Evolutionary conservation across 2,329 filamentous ascomycete species (phyloP).

Genomic region (Fusarium protoensiforme): DNA sequence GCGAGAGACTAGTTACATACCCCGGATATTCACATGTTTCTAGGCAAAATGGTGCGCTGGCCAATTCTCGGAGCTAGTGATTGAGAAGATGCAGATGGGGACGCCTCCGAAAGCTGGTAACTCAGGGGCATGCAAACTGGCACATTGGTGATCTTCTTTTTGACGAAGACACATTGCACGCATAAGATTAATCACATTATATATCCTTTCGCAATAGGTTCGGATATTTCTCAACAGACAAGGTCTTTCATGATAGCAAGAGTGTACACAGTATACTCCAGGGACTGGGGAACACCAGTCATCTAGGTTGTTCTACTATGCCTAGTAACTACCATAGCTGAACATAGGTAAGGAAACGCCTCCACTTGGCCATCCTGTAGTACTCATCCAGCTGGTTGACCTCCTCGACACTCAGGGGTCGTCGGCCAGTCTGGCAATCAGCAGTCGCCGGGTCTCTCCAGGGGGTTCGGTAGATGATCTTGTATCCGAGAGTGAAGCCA

Average conservation of each 20-base stretch:
- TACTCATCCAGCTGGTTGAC: conserved; percentile 33
- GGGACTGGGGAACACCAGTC: neutral
- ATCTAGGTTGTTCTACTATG: neutral
- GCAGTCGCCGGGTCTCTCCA: conserved; percentile 33
- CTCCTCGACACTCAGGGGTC: conserved; percentile 21
- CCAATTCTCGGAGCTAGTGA: neutral
- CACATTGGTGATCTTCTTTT: neutral
- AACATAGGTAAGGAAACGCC: conserved; percentile 34
- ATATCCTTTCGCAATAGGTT: neutral
- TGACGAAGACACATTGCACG: neutral
- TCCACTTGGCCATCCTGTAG: conserved; percentile 27
- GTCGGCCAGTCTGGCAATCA: conserved; percentile 27
- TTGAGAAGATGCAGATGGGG: neutral
- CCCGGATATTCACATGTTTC: neutral
- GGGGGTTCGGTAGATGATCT: conserved; percentile 27
- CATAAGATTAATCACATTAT: neutral
- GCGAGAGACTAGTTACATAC: neutral
- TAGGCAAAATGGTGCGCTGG: neutral
- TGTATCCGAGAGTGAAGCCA: conserved; percentile 32
- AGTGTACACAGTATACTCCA: neutral
- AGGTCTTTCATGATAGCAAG: neutral
- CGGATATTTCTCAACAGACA: neutral
- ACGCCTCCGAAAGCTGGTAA: neutral
- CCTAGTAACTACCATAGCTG: conserved; percentile 21
- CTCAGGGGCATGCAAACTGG: neutral